Base-by-base conservation (phyloP, 495 filamentous ascomycete genomes). In the Letharia columbiana region DNA sequence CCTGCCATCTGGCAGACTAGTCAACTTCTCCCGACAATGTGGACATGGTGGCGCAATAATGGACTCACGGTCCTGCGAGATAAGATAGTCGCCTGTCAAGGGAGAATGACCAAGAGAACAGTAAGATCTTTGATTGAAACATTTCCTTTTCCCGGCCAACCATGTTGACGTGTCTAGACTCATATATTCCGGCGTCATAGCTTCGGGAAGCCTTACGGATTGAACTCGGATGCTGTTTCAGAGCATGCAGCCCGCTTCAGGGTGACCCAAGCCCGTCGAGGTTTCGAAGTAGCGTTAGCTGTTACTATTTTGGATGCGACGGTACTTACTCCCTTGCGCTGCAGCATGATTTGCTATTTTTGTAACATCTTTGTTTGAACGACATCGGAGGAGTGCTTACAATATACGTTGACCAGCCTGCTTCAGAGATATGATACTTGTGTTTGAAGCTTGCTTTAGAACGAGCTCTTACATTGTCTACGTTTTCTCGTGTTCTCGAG, bases 201-300 rank as follows among this genome's bases (percentile, higher is more conserved):
- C 59, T 60, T 61, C 42, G 42, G 64, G 40, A 60, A 66, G 39
- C 56, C 45, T 44, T 66, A 52, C 45, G 20, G 44, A 39, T 33
- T 52, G 33, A 49, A 54, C 49, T 59, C 52, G 44, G 17, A 50
- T 40, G 12, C 18, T 67, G 66, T 64, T 67, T 67, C 66, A 67
- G 41, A 63, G 54, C 31, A 59, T 54, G 66, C 60, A 45, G 40
- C 28, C 35, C 28, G 47, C 41, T 39, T 47, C 13, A 52, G 47
- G 15, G 44, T 58, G 52, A 54, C 41, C 60, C n/a, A 50, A 63
- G 44, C 59, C 45, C 45, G 28, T 57, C 57, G 12, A 54, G 17
- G 61, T 67, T 67, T 67, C 60, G 47, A 20, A 57, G 39, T 42
- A 60, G 15, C 35, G 47, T 63, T 67, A 67, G 66, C 54, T 58